A percentile compares a stretch with the other conserved stretches of the same genome.
These are phyloP conservation scores for Penicillium sp. DNA, from an alignment of 2,329 filamentous ascomycete species.

Conservation along the genomic window DNA sequence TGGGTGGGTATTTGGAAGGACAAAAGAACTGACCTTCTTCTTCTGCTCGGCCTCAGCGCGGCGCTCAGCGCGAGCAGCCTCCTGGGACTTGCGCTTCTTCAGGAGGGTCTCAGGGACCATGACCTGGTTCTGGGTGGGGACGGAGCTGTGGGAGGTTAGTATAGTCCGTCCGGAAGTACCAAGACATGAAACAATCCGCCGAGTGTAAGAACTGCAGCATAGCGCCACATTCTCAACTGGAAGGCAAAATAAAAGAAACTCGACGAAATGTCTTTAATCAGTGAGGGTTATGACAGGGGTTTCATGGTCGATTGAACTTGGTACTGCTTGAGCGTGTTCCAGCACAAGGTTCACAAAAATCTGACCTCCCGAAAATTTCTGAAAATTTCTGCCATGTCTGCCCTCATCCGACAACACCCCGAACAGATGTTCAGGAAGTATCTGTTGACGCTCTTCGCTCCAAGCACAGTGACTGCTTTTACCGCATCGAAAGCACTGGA, in stretches of 20 bases:
- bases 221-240: constrained; percentile 87
- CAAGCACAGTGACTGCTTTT: constrained; percentile 11
- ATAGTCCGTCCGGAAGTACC: constrained; percentile 70
- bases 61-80: constrained; percentile 95
- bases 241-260: constrained; percentile 60
- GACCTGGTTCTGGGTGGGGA: constrained; percentile 92
- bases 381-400: constrained; percentile 30
- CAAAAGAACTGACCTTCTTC: constrained; percentile 71
- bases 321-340: constrained; percentile 30
- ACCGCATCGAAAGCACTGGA: constrained; percentile 12
- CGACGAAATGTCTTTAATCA: constrained; percentile 76
- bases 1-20: constrained; percentile 16
- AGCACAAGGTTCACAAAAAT: constrained; percentile 27
- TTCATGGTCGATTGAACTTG: constrained; percentile 1
- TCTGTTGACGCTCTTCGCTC: constrained; percentile 48
- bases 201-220: constrained; percentile 86
- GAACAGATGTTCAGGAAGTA: constrained; percentile 52
- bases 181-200: constrained; percentile 67
- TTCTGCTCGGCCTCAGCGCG: constrained; percentile 76
- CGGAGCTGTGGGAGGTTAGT: constrained; percentile 71
- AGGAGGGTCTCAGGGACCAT: constrained; percentile 98
- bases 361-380: constrained; percentile 26
- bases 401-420: constrained; percentile 78
- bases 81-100: constrained; percentile 99
- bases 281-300: constrained; percentile 55